Percentiles rank a stretch among this genome's conserved stretches.
phyloP scores from a whole-genome alignment of 306 rosid species.

The Lathyrus tuberosus region DNA sequence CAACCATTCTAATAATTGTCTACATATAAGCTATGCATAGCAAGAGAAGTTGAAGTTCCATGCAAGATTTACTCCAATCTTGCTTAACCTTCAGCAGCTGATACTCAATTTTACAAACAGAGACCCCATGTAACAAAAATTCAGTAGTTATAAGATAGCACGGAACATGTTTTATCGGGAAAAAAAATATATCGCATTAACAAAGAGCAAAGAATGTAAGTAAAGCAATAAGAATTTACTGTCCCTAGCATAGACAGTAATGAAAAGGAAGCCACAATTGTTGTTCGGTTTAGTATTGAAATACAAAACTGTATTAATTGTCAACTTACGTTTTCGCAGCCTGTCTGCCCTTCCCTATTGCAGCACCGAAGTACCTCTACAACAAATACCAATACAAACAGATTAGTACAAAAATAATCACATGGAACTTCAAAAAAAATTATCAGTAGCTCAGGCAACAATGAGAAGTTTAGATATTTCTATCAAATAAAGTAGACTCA shows the following conservation, averaged over 20 bases:
- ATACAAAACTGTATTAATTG: background rate
- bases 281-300: background rate
- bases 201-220: conserved; percentile 12
- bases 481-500: conserved; percentile 47
- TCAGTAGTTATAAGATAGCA: background rate
- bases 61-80: background rate
- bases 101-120: conserved; percentile 13
- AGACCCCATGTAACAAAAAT: conserved; percentile 18
- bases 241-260: background rate
- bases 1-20: conserved; percentile 6
- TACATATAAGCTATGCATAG: background rate
- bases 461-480: conserved; percentile 11
- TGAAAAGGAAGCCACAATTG: background rate
- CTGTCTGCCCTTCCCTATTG: conserved; percentile 97
- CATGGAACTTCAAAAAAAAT: background rate
- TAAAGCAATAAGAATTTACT: background rate
- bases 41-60: conserved; percentile 2
- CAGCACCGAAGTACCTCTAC: conserved; percentile 96
- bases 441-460: conserved; percentile 16
- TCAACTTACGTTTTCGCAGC: conserved; percentile 95
- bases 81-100: conserved; percentile 23
- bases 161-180: background rate
- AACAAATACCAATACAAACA: conserved; percentile 41
- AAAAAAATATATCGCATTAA: background rate
- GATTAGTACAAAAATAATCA: conserved; percentile 33